Evolutionary conservation across 192 early-diverging fungal genomes (phyloP).

Genomic region (Nowakowskiella sp.): DNA sequence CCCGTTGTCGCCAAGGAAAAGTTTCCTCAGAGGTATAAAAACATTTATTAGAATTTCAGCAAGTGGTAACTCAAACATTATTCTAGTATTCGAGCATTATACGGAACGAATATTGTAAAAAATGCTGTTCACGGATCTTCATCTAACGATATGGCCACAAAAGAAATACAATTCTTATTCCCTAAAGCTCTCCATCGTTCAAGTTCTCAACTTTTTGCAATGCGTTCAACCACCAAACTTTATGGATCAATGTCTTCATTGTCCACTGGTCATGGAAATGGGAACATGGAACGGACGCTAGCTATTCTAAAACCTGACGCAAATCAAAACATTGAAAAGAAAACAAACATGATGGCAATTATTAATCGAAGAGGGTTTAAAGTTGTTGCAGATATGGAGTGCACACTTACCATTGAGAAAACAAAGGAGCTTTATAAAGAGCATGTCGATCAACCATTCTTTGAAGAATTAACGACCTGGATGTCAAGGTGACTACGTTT

Average conservation of each 20-base stretch:
- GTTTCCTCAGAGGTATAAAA: background rate
- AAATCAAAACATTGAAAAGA: background rate
- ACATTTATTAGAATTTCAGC: background rate
- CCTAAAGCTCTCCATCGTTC: background rate
- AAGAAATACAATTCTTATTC: background rate
- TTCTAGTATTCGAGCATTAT: background rate
- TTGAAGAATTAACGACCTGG: constrained; percentile 17
- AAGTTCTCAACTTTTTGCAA: background rate
- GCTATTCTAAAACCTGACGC: constrained; percentile 29
- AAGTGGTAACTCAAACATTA: no score
- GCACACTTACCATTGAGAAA: constrained; percentile 12
- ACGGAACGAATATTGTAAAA: background rate
- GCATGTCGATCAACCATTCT: constrained; percentile 17
- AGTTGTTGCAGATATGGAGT: constrained; percentile 5
- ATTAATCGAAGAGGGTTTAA: constrained; percentile 6
- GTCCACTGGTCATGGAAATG: no score
- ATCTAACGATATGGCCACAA: background rate
- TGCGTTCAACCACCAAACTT: no score
- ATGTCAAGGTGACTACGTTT: constrained; percentile 3
- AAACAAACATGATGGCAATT: constrained; percentile 11
- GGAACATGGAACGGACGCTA: constrained; percentile 31
- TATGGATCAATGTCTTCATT: no score
- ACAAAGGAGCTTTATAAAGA: constrained; percentile 15
- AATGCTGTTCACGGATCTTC: background rate
- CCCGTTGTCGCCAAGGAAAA: constrained; percentile 36